These are phyloP conservation scores for Triticum turgidum DNA, from an alignment of 176 grass and related monocot species.

Conservation along the genomic window DNA sequence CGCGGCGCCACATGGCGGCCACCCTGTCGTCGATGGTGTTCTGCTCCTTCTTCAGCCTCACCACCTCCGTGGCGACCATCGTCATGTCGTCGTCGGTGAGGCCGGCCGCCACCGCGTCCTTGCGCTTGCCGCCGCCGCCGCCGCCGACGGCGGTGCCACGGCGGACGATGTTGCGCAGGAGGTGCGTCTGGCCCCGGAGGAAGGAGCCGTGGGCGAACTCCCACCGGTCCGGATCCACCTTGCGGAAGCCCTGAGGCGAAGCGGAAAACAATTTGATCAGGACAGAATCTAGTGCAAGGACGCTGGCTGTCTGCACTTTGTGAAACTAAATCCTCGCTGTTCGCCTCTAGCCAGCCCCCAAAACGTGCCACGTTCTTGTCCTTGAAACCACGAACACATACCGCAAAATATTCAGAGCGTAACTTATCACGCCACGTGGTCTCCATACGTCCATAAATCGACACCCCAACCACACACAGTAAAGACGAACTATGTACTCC, in stretches of 20 bases:
- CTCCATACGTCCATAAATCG: no score
- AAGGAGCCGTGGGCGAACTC: slow-evolving; percentile 81
- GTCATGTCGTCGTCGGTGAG: slow-evolving; percentile 22
- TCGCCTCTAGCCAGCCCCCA: no score
- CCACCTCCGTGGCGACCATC: slow-evolving; percentile 75
- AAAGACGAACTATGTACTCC: no score
- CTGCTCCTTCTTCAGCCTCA: slow-evolving; percentile 73
- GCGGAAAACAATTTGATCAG: not conserved
- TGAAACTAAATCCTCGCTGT: not conserved
- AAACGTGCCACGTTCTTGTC: not conserved
- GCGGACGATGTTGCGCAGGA: slow-evolving; percentile 60
- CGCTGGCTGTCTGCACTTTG: not conserved
- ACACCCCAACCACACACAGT: no score
- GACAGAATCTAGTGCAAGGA: not conserved
- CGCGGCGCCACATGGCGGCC: slow-evolving; percentile 64
- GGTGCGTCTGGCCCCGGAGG: slow-evolving; percentile 63
- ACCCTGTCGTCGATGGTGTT: slow-evolving; percentile 59
- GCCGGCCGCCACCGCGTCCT: slow-evolving; percentile 3
- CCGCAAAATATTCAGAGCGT: no score
- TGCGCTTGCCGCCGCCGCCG: slow-evolving; percentile 29
- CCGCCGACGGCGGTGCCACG: slow-evolving; percentile 20
- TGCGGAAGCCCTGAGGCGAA: slow-evolving; percentile 66
- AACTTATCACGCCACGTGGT: no score
- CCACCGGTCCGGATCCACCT: slow-evolving; percentile 77
- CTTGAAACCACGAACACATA: not conserved